Percentiles rank a stretch among this genome's conserved stretches.
Evolutionary conservation across 768 basidiomycete species (phyloP).

Genomic region (Kwoniella shandongensis): DNA sequence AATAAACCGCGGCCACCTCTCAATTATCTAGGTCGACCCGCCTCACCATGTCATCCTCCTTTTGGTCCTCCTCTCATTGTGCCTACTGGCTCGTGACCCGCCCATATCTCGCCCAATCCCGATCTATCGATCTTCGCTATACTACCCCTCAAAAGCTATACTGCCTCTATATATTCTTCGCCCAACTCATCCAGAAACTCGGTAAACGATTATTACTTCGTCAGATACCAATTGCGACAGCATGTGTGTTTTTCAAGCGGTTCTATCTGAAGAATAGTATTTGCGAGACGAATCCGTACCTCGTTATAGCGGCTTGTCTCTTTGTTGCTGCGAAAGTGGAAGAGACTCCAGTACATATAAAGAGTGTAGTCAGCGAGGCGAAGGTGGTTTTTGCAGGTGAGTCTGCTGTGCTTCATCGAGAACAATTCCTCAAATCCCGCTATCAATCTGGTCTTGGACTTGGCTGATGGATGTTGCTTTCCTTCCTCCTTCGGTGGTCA

Average conservation of each 20-base stretch:
- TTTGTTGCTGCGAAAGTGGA: slow-evolving; percentile 98
- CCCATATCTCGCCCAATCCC: slow-evolving; percentile 69
- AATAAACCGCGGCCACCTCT: too few relatives aligned
- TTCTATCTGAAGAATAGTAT: slow-evolving; percentile 95
- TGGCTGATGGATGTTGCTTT: not conserved
- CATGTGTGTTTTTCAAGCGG: slow-evolving; percentile 90
- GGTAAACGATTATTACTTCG: slow-evolving; percentile 78
- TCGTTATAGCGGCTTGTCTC: slow-evolving; percentile 87
- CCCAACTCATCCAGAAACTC: slow-evolving; percentile 76
- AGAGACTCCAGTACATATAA: slow-evolving; percentile 92
- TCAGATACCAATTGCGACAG: slow-evolving; percentile 88
- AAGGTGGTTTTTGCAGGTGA: slow-evolving; percentile 63
- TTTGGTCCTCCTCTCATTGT: slow-evolving; percentile 88
- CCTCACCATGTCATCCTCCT: slow-evolving; percentile 59
- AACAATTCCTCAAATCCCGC: too few relatives aligned
- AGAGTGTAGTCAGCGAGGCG: slow-evolving; percentile 82
- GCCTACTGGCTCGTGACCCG: slow-evolving; percentile 91
- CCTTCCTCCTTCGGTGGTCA: not conserved
- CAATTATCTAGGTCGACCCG: too few relatives aligned
- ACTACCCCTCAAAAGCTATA: slow-evolving; percentile 77
- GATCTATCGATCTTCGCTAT: slow-evolving; percentile 73
- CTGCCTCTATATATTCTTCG: slow-evolving; percentile 84
- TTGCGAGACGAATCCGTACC: slow-evolving; percentile 91
- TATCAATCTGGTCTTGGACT: too few relatives aligned
- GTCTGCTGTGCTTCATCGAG: slow-evolving; percentile 30